Evolutionary conservation across 73 alveolate species (phyloP).

Genomic region (Paramecium biaurelia): DNA sequence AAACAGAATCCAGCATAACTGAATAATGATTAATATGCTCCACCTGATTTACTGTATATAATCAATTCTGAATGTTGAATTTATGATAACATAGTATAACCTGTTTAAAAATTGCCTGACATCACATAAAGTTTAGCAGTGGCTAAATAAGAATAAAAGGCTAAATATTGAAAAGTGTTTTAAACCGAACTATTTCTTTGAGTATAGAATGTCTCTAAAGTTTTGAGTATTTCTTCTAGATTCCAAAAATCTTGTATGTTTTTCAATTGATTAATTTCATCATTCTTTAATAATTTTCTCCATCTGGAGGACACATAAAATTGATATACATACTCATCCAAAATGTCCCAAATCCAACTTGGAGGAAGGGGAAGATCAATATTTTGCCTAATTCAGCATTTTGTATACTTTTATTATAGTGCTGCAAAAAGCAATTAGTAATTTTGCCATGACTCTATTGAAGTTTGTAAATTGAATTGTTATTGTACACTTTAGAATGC

Average conservation of each 20-base stretch:
- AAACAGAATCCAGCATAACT: slow-evolving; percentile 5
- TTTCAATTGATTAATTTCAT: not conserved
- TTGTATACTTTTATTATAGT: not conserved
- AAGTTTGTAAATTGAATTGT: not conserved
- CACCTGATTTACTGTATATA: not conserved
- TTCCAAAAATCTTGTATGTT: slow-evolving; percentile 5
- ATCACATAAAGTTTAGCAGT: not conserved
- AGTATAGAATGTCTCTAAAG: not conserved
- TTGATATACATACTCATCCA: slow-evolving; percentile 9
- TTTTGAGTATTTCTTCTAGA: not conserved
- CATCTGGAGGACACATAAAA: slow-evolving; percentile 40
- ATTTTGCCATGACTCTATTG: slow-evolving; percentile 34
- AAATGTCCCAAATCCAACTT: slow-evolving; percentile 27
- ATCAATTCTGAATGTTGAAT: not conserved
- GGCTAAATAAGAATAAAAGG: not conserved
- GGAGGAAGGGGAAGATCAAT: slow-evolving; percentile 28
- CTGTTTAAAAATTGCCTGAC: not conserved
- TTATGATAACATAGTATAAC: not conserved
- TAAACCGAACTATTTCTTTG: not conserved
- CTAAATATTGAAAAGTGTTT: not conserved
- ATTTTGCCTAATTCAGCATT: not conserved
- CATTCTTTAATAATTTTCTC: slow-evolving; percentile 1
- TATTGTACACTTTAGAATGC: slow-evolving; percentile 3
- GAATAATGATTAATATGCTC: slow-evolving; percentile 1
- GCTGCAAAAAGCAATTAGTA: not conserved